Evolutionary conservation across 176 grass and related monocot species (phyloP).

Genomic region (Paspalum vaginatum): DNA sequence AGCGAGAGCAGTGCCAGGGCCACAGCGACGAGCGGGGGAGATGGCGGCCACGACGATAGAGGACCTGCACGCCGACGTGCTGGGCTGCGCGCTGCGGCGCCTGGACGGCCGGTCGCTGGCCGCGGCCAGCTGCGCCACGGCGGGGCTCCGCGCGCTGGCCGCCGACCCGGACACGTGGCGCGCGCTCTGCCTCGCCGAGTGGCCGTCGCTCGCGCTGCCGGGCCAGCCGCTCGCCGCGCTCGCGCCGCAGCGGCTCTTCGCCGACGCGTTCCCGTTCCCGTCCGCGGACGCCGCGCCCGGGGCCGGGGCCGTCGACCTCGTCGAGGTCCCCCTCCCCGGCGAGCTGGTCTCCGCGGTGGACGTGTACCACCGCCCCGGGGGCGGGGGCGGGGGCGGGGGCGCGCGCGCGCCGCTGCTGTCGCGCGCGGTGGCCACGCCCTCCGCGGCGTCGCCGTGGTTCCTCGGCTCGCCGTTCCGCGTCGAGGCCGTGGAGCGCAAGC

Average conservation of each 20-base stretch:
- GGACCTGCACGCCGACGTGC: conserved; percentile 65
- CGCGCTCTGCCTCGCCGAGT: conserved; percentile 70
- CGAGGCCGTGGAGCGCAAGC: conserved; percentile 62
- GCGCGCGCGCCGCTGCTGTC: conserved; percentile 50
- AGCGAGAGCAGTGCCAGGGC: background rate
- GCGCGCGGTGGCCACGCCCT: conserved; percentile 62
- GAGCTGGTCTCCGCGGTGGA: conserved; percentile 74
- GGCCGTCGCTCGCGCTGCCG: conserved; percentile 57
- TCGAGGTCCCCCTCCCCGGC: background rate
- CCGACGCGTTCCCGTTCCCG: conserved; percentile 66
- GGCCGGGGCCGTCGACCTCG: too few relatives aligned
- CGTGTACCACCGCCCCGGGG: conserved; percentile 34
- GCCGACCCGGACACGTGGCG: conserved; percentile 58
- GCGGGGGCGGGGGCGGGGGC: too few relatives aligned
- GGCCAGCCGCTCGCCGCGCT: conserved; percentile 27
- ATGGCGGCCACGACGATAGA: conserved; percentile 48
- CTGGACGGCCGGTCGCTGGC: conserved; percentile 69
- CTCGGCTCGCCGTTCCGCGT: conserved; percentile 61
- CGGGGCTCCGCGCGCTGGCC: conserved; percentile 53
- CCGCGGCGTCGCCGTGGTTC: conserved; percentile 59
- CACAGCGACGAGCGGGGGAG: background rate
- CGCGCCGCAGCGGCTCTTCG: conserved; percentile 56
- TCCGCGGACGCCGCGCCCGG: background rate
- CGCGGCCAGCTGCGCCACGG: conserved; percentile 57
- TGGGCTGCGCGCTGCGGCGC: conserved; percentile 53